phyloP scores from a whole-genome alignment of 2,329 filamentous ascomycete species.

The Cercospora sesami region DNA sequence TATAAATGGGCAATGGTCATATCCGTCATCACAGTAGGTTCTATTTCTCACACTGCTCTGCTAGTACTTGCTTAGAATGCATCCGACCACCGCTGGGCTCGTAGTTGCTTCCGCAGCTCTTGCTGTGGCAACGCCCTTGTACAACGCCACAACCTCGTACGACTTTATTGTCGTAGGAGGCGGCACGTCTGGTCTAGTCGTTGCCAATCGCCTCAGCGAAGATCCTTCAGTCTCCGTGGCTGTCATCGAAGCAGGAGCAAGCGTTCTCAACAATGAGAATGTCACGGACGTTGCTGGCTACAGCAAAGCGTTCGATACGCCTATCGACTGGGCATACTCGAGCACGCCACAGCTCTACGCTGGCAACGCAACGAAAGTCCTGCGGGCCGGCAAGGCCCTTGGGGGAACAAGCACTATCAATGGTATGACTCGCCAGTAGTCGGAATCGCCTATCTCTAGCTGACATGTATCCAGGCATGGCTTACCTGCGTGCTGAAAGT shows the following conservation, averaged over 20 bases:
- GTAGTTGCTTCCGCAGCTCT: background rate
- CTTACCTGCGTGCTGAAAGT: slow-evolving; percentile 24
- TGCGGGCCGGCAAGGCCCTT: slow-evolving; percentile 39
- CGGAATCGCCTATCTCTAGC: background rate
- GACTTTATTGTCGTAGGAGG: slow-evolving; percentile 37
- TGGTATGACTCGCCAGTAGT: slow-evolving; percentile 24
- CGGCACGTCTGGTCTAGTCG: slow-evolving; percentile 34
- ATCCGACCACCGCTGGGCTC: background rate
- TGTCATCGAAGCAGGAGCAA: slow-evolving; percentile 21
- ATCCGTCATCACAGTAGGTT: background rate
- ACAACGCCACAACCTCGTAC: background rate
- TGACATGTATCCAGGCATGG: slow-evolving; percentile 22
- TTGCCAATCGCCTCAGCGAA: slow-evolving; percentile 35
- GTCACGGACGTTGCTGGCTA: slow-evolving; percentile 46
- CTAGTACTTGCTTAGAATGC: background rate
- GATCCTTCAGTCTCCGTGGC: slow-evolving; percentile 38
- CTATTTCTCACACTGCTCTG: background rate
- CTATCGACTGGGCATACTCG: slow-evolving; percentile 30
- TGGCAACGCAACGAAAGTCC: slow-evolving; percentile 17
- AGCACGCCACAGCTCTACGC: slow-evolving; percentile 25
- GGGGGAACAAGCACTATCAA: slow-evolving; percentile 45
- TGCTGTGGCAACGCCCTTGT: background rate
- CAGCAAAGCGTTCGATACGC: slow-evolving; percentile 39
- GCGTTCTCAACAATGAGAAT: slow-evolving; percentile 20
- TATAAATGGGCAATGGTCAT: background rate